Percentiles rank a stretch among this genome's conserved stretches.
Conservation (phyloP, 768 basidiomycete species). For the Lanmaoa rubissima region DNA sequence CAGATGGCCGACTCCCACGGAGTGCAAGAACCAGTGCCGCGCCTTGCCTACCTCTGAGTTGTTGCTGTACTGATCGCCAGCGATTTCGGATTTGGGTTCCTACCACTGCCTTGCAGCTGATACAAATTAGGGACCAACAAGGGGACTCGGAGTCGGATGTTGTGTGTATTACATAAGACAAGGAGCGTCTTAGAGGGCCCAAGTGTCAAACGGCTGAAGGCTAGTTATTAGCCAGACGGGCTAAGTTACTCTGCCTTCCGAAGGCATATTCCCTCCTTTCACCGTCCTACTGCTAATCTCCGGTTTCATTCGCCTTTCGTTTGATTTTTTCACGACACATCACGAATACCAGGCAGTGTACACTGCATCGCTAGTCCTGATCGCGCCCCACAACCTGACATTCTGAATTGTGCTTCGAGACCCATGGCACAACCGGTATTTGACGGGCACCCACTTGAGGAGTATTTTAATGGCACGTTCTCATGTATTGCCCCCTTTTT, state of each 20-base stretch:
- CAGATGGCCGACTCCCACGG: too few relatives aligned
- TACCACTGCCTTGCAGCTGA: not conserved
- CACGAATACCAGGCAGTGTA: conserved; percentile 24
- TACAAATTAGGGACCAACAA: too few relatives aligned
- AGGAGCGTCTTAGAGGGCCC: not conserved
- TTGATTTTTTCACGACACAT: conserved; percentile 14
- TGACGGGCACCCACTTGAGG: conserved; percentile 73
- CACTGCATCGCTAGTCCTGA: conserved; percentile 17
- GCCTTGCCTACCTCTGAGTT: too few relatives aligned
- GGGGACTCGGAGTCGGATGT: too few relatives aligned
- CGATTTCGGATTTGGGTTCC: not conserved
- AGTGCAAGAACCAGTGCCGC: too few relatives aligned
- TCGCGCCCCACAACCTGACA: conserved; percentile 5
- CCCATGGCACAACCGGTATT: conserved; percentile 76
- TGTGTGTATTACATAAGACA: not conserved
- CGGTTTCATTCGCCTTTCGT: conserved; percentile 12
- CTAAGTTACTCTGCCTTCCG: not conserved
- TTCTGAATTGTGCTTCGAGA: not conserved
- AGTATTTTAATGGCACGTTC: conserved; percentile 61
- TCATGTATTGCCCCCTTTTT: not conserved
- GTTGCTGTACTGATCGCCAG: not conserved
- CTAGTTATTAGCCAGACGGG: not conserved
- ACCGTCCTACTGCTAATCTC: conserved; percentile 23
- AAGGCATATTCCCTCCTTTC: conserved; percentile 18
- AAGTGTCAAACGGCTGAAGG: not conserved